Percentiles rank a stretch among this genome's conserved stretches.
phyloP scores from a whole-genome alignment of 306 rosid genomes.

The Prosopis cineraria region DNA sequence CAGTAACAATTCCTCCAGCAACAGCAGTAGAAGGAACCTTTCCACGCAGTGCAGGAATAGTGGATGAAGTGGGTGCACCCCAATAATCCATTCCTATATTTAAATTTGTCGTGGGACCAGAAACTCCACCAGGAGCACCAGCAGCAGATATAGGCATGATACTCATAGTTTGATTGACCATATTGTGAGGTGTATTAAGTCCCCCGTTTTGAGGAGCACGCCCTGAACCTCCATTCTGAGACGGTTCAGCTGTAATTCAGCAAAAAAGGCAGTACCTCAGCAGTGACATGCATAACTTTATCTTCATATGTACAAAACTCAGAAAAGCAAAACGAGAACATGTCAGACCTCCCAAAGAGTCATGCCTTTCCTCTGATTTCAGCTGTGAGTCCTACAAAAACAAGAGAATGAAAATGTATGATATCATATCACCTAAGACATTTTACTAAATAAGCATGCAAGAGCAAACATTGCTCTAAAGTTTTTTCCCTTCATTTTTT shows the following conservation, averaged over 20 bases:
- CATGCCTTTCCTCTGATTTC: slow-evolving; percentile 82
- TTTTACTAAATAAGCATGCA: neutral
- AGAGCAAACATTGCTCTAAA: neutral
- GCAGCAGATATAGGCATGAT: slow-evolving; percentile 62
- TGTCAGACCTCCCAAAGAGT: slow-evolving; percentile 83
- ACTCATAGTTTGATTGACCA: slow-evolving; percentile 72
- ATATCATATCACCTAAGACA: slow-evolving; percentile 5
- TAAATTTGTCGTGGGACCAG: slow-evolving; percentile 92
- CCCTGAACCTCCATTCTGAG: slow-evolving; percentile 78
- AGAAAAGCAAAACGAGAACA: slow-evolving; percentile 32
- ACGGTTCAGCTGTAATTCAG: slow-evolving; percentile 63
- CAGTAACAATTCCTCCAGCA: slow-evolving; percentile 71
- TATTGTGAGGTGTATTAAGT: slow-evolving; percentile 59
- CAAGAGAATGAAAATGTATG: slow-evolving; percentile 24
- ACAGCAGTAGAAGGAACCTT: slow-evolving; percentile 82
- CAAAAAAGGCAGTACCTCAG: slow-evolving; percentile 19
- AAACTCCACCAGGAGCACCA: slow-evolving; percentile 72
- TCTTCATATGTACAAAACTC: slow-evolving; percentile 9
- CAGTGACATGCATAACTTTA: neutral
- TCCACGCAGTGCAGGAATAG: slow-evolving; percentile 68
- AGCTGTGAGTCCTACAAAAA: slow-evolving; percentile 72
- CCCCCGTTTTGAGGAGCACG: slow-evolving; percentile 85
- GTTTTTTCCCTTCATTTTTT: neutral
- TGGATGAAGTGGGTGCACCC: slow-evolving; percentile 76
- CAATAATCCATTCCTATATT: slow-evolving; percentile 99